These are phyloP conservation scores for Candida sp. DNA, from an alignment of 1,139 yeast species.

Conservation along the genomic window DNA sequence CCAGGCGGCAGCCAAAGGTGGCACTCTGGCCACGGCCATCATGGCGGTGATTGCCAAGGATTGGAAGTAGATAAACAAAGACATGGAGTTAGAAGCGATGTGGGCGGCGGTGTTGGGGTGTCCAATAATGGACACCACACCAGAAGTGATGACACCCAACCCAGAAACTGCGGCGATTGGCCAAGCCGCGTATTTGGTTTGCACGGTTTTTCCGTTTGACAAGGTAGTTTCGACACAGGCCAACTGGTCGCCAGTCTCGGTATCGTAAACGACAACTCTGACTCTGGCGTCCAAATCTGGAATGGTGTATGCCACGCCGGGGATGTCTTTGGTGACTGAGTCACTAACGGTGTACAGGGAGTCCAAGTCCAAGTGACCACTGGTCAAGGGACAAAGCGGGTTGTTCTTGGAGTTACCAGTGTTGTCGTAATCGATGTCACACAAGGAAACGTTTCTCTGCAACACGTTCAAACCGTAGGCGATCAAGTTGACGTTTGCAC, in stretches of 20 bases:
- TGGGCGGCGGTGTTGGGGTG: constrained; percentile 96
- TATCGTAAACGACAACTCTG: constrained; percentile 58
- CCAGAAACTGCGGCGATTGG: constrained; percentile 95
- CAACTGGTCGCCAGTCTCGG: constrained; percentile 45
- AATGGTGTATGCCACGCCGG: constrained; percentile 83
- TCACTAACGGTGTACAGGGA: constrained; percentile 51
- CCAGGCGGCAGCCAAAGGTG: constrained; percentile 99
- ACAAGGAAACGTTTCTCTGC: constrained; percentile 60
- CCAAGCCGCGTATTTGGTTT: constrained; percentile 95
- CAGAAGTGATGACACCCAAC: constrained; percentile 84
- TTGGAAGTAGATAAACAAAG: constrained; percentile 93
- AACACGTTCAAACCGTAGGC: constrained; percentile 86
- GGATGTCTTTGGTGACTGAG: constrained; percentile 58
- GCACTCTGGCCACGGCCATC: constrained; percentile 94
- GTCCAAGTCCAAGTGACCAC: constrained; percentile 84
- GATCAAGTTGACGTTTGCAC: constrained; percentile 68
- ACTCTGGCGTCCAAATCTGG: constrained; percentile 97
- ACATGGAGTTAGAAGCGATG: constrained; percentile 93
- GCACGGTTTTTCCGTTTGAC: constrained; percentile 92
- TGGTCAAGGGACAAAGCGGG: constrained; percentile 71
- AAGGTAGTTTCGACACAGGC: constrained; percentile 95
- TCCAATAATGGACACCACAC: constrained; percentile 85
- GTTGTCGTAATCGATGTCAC: constrained; percentile 55
- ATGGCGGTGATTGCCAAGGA: constrained; percentile 90
- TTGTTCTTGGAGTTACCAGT: constrained; percentile 25